phyloP scores from a whole-genome alignment of 2,329 filamentous ascomycete species.

The Hymenoscyphus fructigenus region DNA sequence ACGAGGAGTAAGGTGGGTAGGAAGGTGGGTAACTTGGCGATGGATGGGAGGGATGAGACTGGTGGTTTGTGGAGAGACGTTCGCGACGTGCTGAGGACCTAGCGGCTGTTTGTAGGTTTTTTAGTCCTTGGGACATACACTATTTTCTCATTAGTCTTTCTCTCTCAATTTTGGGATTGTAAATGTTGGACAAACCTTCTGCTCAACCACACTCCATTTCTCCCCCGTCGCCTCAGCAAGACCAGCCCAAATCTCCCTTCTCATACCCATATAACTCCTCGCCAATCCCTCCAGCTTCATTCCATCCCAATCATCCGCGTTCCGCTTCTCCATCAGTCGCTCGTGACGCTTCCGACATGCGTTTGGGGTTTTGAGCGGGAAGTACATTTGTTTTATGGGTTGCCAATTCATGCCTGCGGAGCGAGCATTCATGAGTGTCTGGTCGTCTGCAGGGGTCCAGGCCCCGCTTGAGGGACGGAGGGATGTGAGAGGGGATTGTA shows the following conservation, averaged over 20 bases:
- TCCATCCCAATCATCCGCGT: constrained; percentile 67
- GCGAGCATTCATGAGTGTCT: constrained; percentile 68
- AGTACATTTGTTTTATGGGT: constrained; percentile 74
- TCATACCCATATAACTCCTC: constrained; percentile 74
- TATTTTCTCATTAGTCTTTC: constrained; percentile 39
- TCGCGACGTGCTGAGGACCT: constrained; percentile 66
- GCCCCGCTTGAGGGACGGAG: constrained; percentile 59
- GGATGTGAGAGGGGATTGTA: constrained; percentile 20
- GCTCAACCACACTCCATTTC: constrained; percentile 72
- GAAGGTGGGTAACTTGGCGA: neutral
- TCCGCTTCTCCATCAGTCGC: constrained; percentile 70
- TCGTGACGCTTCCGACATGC: constrained; percentile 90
- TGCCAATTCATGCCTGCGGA: constrained; percentile 79
- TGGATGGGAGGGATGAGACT: constrained; percentile 5
- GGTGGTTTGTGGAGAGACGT: constrained; percentile 47
- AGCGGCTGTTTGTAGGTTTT: constrained; percentile 71
- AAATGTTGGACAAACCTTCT: constrained; percentile 49
- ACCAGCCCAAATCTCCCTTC: constrained; percentile 78
- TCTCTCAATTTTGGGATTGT: constrained; percentile 9
- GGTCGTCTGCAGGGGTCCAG: constrained; percentile 75
- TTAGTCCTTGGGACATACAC: constrained; percentile 83
- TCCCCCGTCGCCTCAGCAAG: constrained; percentile 76
- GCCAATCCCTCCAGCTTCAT: constrained; percentile 73
- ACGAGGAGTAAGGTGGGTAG: neutral
- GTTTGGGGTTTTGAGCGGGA: constrained; percentile 66